Percentiles rank a stretch among this genome's conserved stretches.
These are phyloP conservation scores for Fusarium duplospermum DNA, from an alignment of 2,329 filamentous ascomycete genomes.

Conservation along the genomic window DNA sequence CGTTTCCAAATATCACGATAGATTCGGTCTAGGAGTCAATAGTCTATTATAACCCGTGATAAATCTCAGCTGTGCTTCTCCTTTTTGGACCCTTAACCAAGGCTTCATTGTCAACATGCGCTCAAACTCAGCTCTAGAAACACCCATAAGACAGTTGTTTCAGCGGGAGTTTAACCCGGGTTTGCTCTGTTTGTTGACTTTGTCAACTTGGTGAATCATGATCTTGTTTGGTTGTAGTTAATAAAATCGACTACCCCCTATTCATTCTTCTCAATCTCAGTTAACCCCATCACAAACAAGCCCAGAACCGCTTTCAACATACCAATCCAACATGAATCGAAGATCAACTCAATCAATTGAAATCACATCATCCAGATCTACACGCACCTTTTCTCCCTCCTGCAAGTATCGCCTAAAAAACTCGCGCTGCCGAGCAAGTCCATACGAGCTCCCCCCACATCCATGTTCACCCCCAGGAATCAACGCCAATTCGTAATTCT, in stretches of 20 bases:
- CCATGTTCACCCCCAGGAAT: constrained; percentile 41
- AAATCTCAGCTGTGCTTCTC: not conserved
- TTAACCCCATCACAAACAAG: not conserved
- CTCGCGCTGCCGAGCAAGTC: constrained; percentile 30
- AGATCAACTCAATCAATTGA: not conserved
- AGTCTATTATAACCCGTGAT: not conserved
- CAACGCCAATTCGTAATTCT: constrained; percentile 46
- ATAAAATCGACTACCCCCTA: not conserved
- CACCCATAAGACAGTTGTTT: not conserved
- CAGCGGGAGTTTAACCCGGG: not conserved
- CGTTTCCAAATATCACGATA: not conserved
- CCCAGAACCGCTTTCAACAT: not conserved
- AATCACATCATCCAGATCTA: constrained; percentile 4
- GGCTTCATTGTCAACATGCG: not conserved
- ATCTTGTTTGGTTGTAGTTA: not conserved
- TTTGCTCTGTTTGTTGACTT: not conserved
- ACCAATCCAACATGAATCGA: not conserved
- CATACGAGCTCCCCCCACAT: constrained; percentile 26
- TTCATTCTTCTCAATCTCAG: not conserved
- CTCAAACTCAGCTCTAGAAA: not conserved
- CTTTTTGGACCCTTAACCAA: not conserved
- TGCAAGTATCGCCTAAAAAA: constrained; percentile 35
- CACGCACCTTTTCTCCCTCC: not conserved
- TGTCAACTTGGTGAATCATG: not conserved
- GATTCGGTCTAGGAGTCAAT: not conserved